A percentile compares a stretch with the other conserved stretches of the same genome.
Evolutionary conservation across 2,329 filamentous ascomycete genomes (phyloP).

Genomic region (Colletotrichum sp.): DNA sequence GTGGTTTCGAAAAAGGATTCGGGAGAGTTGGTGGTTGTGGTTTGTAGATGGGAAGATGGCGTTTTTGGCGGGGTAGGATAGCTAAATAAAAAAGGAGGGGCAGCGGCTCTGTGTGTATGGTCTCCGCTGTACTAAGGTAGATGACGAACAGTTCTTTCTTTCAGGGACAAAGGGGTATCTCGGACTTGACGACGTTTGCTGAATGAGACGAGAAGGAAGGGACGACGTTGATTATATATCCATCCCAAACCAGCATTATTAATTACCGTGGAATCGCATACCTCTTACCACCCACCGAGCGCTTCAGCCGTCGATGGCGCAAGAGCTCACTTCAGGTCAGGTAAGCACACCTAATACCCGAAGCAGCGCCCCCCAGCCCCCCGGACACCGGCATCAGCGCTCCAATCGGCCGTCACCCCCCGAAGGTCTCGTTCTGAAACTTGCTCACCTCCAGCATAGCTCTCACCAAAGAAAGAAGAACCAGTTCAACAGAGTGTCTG

Average conservation of each 20-base stretch:
- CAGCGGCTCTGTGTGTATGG: not conserved
- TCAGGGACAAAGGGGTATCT: not conserved
- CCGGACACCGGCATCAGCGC: not conserved
- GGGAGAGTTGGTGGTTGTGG: not conserved
- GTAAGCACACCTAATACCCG: not conserved
- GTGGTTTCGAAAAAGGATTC: not conserved
- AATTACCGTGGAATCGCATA: not conserved
- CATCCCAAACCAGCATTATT: constrained; percentile 13
- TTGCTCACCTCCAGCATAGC: constrained; percentile 15
- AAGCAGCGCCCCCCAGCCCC: not conserved
- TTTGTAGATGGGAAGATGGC: constrained; percentile 10
- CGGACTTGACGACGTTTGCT: not conserved
- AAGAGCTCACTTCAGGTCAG: constrained; percentile 3
- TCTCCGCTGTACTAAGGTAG: not conserved
- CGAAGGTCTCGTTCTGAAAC: constrained; percentile 20
- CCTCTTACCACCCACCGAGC: not conserved
- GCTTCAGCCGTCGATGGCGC: constrained; percentile 12
- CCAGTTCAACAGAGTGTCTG: not conserved
- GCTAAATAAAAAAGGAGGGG: constrained; percentile 10
- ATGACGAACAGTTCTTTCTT: not conserved
- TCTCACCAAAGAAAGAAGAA: not conserved
- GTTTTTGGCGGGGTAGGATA: constrained; percentile 19
- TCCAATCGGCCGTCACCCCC: not conserved
- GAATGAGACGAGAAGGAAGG: not conserved
- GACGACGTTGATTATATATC: constrained; percentile 6